Conservation (phyloP, 257 asterid genomes). For the Verbena officinalis region DNA sequence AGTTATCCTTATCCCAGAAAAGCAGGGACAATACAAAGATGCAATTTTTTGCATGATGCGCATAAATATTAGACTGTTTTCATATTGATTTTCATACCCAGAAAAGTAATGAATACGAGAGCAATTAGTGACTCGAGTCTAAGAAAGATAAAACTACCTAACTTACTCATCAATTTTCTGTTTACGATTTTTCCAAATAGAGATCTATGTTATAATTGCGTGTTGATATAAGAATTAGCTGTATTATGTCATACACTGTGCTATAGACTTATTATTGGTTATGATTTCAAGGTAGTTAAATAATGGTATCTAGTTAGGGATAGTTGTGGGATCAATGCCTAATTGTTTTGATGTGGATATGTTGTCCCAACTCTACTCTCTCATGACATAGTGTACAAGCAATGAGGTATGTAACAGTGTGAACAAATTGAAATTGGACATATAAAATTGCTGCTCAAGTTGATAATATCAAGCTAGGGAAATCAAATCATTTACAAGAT, state of each 20-base stretch:
- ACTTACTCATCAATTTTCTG: neutral
- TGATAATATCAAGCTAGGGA: neutral
- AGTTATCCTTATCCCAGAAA: too few relatives aligned
- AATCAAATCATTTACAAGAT: slow-evolving; percentile 33
- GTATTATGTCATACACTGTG: neutral
- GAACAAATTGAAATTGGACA: neutral
- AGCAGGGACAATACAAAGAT: too few relatives aligned
- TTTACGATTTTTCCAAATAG: neutral
- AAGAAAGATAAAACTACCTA: slow-evolving; percentile 12
- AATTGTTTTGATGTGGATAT: neutral
- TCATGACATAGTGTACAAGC: slow-evolving; percentile 1
- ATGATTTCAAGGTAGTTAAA: neutral
- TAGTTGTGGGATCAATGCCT: neutral
- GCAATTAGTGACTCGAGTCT: neutral
- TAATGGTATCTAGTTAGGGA: neutral
- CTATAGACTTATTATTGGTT: neutral
- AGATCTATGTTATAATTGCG: slow-evolving; percentile 10
- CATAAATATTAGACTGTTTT: neutral
- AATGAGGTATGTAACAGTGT: neutral
- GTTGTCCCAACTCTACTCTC: neutral
- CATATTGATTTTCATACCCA: neutral
- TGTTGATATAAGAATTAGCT: slow-evolving; percentile 3
- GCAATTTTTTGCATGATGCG: too few relatives aligned
- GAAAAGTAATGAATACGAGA: neutral
- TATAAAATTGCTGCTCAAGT: neutral